Evolutionary conservation across 2,329 filamentous ascomycete species (phyloP).

Genomic region (Fusarium equiseti): DNA sequence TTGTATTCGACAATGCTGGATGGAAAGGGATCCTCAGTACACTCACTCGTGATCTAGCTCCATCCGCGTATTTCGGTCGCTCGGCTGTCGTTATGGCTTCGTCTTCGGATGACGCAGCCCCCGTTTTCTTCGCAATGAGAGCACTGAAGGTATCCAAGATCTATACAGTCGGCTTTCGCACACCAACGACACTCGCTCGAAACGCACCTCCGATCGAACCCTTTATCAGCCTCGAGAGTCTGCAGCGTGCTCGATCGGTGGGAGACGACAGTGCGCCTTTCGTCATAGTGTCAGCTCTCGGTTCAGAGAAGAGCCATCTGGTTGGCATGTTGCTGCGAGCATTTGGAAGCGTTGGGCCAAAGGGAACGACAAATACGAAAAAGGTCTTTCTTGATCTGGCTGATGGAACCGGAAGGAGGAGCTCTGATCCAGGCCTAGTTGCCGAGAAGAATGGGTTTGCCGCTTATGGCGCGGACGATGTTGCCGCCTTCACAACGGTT

Average conservation of each 20-base stretch:
- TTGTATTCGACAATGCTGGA: slow-evolving; percentile 84
- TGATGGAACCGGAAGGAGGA: slow-evolving; percentile 65
- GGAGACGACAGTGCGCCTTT: slow-evolving; percentile 73
- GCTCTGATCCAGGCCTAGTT: slow-evolving; percentile 74
- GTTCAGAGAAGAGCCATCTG: slow-evolving; percentile 81
- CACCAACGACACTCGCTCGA: slow-evolving; percentile 68
- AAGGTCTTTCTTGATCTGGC: slow-evolving; percentile 88
- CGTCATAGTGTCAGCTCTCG: slow-evolving; percentile 82
- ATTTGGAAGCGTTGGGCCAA: slow-evolving; percentile 63
- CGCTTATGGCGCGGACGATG: slow-evolving; percentile 82
- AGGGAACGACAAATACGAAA: slow-evolving; percentile 55
- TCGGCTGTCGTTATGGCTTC: slow-evolving; percentile 81
- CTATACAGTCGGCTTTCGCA: slow-evolving; percentile 86
- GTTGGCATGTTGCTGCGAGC: slow-evolving; percentile 83
- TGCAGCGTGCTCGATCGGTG: slow-evolving; percentile 65
- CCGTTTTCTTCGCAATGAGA: slow-evolving; percentile 81
- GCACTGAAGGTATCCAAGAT: slow-evolving; percentile 82
- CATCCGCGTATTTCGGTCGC: slow-evolving; percentile 81
- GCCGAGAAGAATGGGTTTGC: slow-evolving; percentile 82
- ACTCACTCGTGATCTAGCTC: slow-evolving; percentile 83
- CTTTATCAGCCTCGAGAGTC: slow-evolving; percentile 78
- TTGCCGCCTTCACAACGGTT: slow-evolving; percentile 85
- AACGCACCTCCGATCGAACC: slow-evolving; percentile 79
- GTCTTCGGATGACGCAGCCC: slow-evolving; percentile 79
- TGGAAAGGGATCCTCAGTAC: slow-evolving; percentile 90